Evolutionary conservation across 2,329 filamentous ascomycete species (phyloP).

Genomic region (Alternaria ventricosa): DNA sequence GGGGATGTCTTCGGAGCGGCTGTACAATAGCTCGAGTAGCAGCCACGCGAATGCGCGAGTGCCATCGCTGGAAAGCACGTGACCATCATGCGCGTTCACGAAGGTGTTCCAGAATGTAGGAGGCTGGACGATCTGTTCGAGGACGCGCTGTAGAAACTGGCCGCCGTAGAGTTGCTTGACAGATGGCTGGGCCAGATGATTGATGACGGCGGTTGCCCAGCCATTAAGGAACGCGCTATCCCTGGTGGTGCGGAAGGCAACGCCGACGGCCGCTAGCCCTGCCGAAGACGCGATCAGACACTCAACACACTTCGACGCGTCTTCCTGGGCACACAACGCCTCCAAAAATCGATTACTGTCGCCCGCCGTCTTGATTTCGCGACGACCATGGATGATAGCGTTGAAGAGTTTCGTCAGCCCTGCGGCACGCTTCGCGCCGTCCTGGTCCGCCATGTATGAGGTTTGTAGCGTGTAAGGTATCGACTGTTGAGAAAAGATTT

Average conservation of each 20-base stretch:
- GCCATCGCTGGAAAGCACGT: constrained; percentile 28
- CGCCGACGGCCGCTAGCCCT: constrained; percentile 46
- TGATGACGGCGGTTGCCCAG: constrained; percentile 39
- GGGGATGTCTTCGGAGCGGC: constrained; percentile 31
- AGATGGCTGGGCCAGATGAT: constrained; percentile 49
- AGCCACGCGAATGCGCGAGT: constrained; percentile 49
- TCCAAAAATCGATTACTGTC: constrained; percentile 58
- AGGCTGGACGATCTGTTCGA: constrained; percentile 59
- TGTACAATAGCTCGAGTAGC: constrained; percentile 57
- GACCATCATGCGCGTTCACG: constrained; percentile 37
- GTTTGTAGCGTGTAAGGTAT: neutral
- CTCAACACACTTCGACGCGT: constrained; percentile 51
- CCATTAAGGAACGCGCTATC: constrained; percentile 56
- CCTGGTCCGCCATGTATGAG: constrained; percentile 23
- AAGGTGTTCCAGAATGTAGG: constrained; percentile 63
- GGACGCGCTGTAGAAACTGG: constrained; percentile 56
- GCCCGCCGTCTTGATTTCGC: constrained; percentile 45
- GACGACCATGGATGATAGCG: constrained; percentile 48
- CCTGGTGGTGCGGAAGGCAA: constrained; percentile 53
- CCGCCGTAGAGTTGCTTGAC: constrained; percentile 60
- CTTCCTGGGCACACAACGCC: constrained; percentile 53
- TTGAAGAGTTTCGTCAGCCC: constrained; percentile 51
- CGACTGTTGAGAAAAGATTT: neutral
- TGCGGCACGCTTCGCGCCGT: constrained; percentile 31
- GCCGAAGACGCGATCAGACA: constrained; percentile 31